Evolutionary conservation across 1,284 basidiomycete species (phyloP), one percentile per base, ranked within the genome.

Genomic region (Sphaerobolus stellatus): DNA sequence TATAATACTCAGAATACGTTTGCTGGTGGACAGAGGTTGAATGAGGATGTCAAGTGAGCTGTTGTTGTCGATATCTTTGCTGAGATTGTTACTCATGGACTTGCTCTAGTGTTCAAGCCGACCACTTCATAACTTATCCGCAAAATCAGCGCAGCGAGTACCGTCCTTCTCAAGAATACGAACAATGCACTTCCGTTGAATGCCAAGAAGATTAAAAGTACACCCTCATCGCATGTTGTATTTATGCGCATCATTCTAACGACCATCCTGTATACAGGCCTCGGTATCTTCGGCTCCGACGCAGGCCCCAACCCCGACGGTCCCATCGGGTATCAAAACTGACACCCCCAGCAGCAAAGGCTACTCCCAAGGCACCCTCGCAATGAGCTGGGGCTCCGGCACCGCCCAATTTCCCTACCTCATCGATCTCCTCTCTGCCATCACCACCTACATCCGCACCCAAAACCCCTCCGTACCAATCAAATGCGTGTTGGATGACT

Each of bases 381-480:
- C 88, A 5, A 86, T 91, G 80, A 91, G 90, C 28, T 93, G 92
- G 91, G 92, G 86, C 18, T 83, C 81, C 48, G 88, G 88, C 51
- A 68, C 45, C 30, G 66, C 62, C 48, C 64, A 77, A 36, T 77
- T 73, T 67, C 71, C 75, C 0, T 79, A 77, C 66, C 70, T 80
- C 31, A 68, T 79, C 36, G 50, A 81, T 75, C 86, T 89, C 4
- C 71, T 87, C 48, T 83, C 88, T 63, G 89, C 90, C 16, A 82
- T 95, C 58, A 85, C 90, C 62, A 64, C 63, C 7, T 57, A 18
- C 76, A 81, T 48, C 82, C 82, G 3, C 73, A 80, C 59, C 24
- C 57, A 82, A 58, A 84, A 90, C 63, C 76, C 86, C 1, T 73
- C 69, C 18, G 70, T 86, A 5, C 78, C 75, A 13, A 67, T 82